Evolutionary conservation across 352 stramenopile genomes (phyloP).

Genomic region (Bremia lactucae): DNA sequence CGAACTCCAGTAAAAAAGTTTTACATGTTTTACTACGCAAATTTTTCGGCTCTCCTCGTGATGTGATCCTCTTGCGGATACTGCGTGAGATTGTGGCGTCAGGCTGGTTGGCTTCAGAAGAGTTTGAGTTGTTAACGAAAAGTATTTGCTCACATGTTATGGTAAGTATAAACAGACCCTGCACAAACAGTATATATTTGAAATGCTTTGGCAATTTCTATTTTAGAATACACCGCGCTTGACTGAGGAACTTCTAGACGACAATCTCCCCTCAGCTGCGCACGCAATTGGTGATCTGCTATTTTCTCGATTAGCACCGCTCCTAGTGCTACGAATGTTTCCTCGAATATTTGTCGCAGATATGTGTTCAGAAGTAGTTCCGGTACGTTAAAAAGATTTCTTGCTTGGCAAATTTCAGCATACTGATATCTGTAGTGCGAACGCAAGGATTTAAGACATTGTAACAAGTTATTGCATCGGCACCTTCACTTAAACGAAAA

Average conservation of each 20-base stretch:
- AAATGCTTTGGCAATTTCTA: background rate
- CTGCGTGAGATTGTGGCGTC: conserved; percentile 30
- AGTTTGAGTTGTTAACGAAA: conserved; percentile 14
- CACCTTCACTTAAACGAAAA: conserved; percentile 2
- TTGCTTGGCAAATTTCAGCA: background rate
- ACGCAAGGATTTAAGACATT: conserved; percentile 22
- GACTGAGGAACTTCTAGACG: conserved; percentile 34
- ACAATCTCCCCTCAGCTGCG: conserved; percentile 23
- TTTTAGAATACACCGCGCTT: conserved; percentile 30
- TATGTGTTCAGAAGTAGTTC: background rate
- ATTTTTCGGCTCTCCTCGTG: conserved; percentile 32
- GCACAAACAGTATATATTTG: background rate
- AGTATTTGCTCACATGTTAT: conserved; percentile 27
- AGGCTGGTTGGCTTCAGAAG: conserved; percentile 18
- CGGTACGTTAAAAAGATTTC: conserved; percentile 8
- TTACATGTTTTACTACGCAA: conserved; percentile 27
- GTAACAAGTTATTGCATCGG: conserved; percentile 17
- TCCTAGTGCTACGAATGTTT: conserved; percentile 54
- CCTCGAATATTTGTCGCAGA: conserved; percentile 19
- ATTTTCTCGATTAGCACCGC: conserved; percentile 47
- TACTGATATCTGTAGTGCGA: conserved; percentile 14
- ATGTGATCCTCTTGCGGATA: conserved; percentile 30
- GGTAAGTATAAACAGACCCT: conserved; percentile 16
- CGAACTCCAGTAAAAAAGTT: conserved; percentile 8
- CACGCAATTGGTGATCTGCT: conserved; percentile 35